A percentile compares a stretch with the other conserved stretches of the same genome.
Conservation (phyloP, 78 protist species). For the Guillardia theta region DNA sequence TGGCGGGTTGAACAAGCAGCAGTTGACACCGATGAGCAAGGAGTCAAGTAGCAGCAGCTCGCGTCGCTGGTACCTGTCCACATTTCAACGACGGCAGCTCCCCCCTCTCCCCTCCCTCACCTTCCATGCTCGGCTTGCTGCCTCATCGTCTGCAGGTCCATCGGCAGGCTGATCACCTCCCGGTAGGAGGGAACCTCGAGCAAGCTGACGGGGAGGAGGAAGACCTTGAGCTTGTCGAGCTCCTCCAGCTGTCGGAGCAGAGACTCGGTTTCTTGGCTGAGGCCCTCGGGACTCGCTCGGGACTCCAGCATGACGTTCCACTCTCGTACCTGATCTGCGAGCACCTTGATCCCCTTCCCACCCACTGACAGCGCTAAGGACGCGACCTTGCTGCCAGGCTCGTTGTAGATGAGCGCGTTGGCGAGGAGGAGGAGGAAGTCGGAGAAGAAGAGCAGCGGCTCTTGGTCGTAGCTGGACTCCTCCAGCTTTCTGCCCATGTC, state of each 20-base stretch:
- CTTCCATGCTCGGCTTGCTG: neutral
- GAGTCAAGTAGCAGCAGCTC: neutral
- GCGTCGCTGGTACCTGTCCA: no score
- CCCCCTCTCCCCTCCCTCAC: no score
- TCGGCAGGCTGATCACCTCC: neutral
- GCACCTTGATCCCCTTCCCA: neutral
- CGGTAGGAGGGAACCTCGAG: neutral
- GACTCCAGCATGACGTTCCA: neutral
- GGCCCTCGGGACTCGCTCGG: neutral
- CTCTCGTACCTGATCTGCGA: neutral
- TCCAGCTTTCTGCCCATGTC: neutral
- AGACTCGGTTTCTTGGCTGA: neutral
- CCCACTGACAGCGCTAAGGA: neutral
- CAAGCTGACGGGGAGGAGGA: neutral
- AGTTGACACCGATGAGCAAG: neutral
- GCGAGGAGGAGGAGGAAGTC: neutral
- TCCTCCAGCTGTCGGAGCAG: neutral
- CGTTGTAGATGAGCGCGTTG: neutral
- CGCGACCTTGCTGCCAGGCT: neutral
- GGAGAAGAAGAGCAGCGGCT: neutral
- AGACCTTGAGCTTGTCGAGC: neutral
- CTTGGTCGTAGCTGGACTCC: neutral
- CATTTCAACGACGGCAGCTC: no score
- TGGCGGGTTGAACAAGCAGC: neutral
- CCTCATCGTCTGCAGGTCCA: neutral